Base-by-base conservation (phyloP, 257 asterid genomes). In the Linaria vulgaris region DNA sequence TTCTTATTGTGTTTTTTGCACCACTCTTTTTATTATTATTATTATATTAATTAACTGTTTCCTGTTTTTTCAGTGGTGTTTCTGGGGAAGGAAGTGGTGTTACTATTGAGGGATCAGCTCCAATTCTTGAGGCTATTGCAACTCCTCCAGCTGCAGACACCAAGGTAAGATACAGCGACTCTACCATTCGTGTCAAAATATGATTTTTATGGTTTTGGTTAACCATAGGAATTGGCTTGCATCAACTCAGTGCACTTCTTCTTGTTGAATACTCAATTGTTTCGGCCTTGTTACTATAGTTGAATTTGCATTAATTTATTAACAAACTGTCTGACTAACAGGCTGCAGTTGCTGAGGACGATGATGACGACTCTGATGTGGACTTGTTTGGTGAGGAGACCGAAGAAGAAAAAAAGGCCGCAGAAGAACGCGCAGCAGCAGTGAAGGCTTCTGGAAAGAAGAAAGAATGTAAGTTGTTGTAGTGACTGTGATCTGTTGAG, bases 351-450 rank as follows among this genome's bases (percentile, higher is more conserved):
- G 99, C 82, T 63, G 97, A 78, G 55, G 98, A 81, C 2, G 95
- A 84, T 0, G 97, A 80, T 0, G 87, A 88, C 0, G 97, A 83
- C 13, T 91, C 82, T 24, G 99, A 90, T 68, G 91, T 88, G 56
- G 97, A 91, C 69, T 83, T 91, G 74, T 91, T 91, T 65, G 96
- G 95, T 46, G 96, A 91, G 78, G 97, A 90, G 74, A 90, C 99
- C 12, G 99, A 90, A 77, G 99, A 90, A 70, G 99, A 89, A 78
- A 94, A 94, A 81, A 83, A 78, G 66, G 97, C 97, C 60, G 78
- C 97, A 23, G 99, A 90, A 64, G 92, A 75, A 23, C 96, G 96
- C 51, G 94, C 96, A 10, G 97, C 99, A 37, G 81, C 99, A 19
- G 81, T 59, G 8, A 90, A 87, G 85, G 91, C 94, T 17, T 77